Evolutionary conservation across 2,329 filamentous ascomycete species (phyloP), one percentile per base, ranked within the genome.

Genomic region (Graphiopsis chlorocephala): DNA sequence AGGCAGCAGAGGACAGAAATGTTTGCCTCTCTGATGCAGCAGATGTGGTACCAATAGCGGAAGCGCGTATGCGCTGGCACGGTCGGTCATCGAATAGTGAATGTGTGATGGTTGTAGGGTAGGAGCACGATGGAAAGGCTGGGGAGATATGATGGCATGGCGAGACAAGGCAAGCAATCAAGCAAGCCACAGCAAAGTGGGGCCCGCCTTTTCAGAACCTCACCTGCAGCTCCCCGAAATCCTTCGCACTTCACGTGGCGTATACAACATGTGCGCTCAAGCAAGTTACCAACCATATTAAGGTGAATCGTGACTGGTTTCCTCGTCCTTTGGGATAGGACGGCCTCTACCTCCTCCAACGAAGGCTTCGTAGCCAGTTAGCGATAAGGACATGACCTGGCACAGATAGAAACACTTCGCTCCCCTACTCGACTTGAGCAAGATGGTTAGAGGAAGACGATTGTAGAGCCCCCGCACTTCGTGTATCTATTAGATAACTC

Each of bases 21-120:
- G 42, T 48, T 60, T 60, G 57, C 42, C 57, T 20, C 14, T 29
- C 5, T 20, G 15, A 31, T 25, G 23, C 55, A n/a, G 29, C 14
- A 33, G 38, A 29, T n/a, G 57, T 48, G 17, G 20, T 31, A 50
- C 55, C 57, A 60, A 15, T 20, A 31, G 31, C 12, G 28, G 11
- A 25, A 23, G 45, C 45, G 57, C 57, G 38, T 26, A 50, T 60
- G 45, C 57, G 57, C 57, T 50, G 57, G 57, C 45, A 26, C 23
- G 15, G 8, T 53, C 26, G 26, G 26, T 50, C 57, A 50, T 60
- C 42, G 57, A 33, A 50, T 58, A 12, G 17, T 55, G 50, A 55
- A 55, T n/a, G 48, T 15, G 15, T 15, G 23, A 11, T 8, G 5
- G 28, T 6, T 38, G 53, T n/a, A 25, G 17, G 20, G 31, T 42